A percentile compares a stretch with the other conserved stretches of the same genome.
phyloP scores from a whole-genome alignment of 2,329 filamentous ascomycete species.

The Ciborinia camelliae region DNA sequence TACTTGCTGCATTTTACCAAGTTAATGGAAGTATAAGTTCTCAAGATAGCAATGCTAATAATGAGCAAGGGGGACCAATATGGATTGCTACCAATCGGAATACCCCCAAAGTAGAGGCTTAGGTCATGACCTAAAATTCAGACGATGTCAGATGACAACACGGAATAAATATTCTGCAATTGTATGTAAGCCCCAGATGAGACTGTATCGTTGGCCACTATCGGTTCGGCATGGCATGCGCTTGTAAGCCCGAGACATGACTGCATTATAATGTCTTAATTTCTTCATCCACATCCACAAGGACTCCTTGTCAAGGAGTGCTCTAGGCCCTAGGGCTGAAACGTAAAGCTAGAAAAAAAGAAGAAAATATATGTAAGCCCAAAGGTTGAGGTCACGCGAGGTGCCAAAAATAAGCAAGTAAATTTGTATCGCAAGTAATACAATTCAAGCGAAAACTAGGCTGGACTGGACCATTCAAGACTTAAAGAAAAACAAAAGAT shows the following conservation, averaged over 20 bases:
- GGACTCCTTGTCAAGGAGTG: no score
- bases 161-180: neutral
- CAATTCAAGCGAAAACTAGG: neutral
- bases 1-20: neutral
- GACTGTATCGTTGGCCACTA: neutral
- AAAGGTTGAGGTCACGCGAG: neutral
- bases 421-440: neutral
- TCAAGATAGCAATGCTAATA: neutral
- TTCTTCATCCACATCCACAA: neutral
- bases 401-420: neutral
- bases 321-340: slow-evolving; percentile 6
- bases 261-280: neutral
- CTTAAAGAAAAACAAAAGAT: neutral
- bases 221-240: slow-evolving; percentile 5
- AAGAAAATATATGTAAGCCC: neutral
- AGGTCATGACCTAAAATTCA: neutral
- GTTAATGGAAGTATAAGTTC: neutral
- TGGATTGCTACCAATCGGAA: slow-evolving; percentile 4
- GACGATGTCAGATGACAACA: neutral
- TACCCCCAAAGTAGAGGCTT: neutral
- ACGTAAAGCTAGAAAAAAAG: neutral
- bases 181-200: neutral
- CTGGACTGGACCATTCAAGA: neutral
- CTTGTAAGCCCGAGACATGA: neutral
- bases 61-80: neutral